These are phyloP conservation scores for Trypanosoma theileri DNA, from an alignment of 208 protist genomes.

Conservation along the genomic window DNA sequence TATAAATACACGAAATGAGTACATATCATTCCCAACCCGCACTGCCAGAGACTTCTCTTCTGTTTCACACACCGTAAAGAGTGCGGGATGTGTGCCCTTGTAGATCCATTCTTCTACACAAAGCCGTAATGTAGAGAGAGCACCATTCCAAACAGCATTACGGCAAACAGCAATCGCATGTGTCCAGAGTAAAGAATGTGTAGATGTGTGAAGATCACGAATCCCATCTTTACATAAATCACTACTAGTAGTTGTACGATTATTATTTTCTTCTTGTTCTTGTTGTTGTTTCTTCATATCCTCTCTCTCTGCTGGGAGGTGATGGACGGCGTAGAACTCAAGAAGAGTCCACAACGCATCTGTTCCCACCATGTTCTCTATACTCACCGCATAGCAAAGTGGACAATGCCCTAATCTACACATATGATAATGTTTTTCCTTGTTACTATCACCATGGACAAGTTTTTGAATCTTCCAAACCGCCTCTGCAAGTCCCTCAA, in stretches of 20 bases:
- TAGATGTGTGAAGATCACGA: background rate
- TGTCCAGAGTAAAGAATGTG: conserved; percentile 21
- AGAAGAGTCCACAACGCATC: conserved; percentile 40
- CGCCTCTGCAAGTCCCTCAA: conserved; percentile 38
- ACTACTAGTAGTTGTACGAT: background rate
- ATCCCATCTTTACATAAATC: background rate
- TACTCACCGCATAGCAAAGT: conserved; percentile 55
- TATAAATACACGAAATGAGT: conserved; percentile 8
- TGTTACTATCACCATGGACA: conserved; percentile 21
- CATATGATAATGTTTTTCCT: background rate
- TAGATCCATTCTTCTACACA: conserved; percentile 28
- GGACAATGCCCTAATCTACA: conserved; percentile 32
- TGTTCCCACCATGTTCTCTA: conserved; percentile 43
- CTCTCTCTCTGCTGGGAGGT: background rate
- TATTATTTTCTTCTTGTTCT: background rate
- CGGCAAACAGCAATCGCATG: conserved; percentile 27
- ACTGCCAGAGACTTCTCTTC: background rate
- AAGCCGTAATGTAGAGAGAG: conserved; percentile 2
- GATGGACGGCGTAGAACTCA: conserved; percentile 14
- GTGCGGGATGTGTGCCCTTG: background rate
- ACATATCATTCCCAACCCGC: conserved; percentile 11
- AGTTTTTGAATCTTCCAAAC: conserved; percentile 29
- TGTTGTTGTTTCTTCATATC: background rate
- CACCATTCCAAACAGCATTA: conserved; percentile 30
- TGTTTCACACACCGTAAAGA: conserved; percentile 1